phyloP scores from a whole-genome alignment of 345 rosid species.

The Noccaea caerulescens region DNA sequence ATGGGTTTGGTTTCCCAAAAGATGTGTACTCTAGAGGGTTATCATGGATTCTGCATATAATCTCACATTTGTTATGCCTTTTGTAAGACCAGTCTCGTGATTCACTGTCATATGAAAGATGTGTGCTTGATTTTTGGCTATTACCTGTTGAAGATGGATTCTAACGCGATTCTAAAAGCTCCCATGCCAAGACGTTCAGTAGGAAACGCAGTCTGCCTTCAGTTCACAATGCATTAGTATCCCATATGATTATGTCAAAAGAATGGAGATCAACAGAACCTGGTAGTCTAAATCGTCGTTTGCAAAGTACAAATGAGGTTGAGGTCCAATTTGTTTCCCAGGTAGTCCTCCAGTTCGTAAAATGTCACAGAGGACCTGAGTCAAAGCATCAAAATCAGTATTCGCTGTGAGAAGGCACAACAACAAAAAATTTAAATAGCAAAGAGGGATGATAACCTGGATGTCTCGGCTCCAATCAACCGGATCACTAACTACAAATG shows the following conservation, averaged over 20 bases:
- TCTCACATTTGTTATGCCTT: neutral
- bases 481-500: slow-evolving; percentile 84
- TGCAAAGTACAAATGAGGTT: slow-evolving; percentile 73
- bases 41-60: slow-evolving; percentile 58
- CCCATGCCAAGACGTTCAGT: slow-evolving; percentile 91
- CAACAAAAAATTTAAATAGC: neutral
- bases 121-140: neutral
- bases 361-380: slow-evolving; percentile 87
- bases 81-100: neutral
- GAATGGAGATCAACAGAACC: slow-evolving; percentile 47
- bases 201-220: slow-evolving; percentile 78
- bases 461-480: slow-evolving; percentile 94
- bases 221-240: slow-evolving; percentile 48
- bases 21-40: slow-evolving; percentile 59
- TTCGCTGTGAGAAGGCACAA: neutral
- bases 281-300: slow-evolving; percentile 84
- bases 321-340: slow-evolving; percentile 64
- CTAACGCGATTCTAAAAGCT: slow-evolving; percentile 85
- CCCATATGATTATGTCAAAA: slow-evolving; percentile 10
- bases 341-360: slow-evolving; percentile 91
- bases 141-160: slow-evolving; percentile 83
- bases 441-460: slow-evolving; percentile 56
- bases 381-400: neutral
- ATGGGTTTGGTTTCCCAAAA: slow-evolving; percentile 86
- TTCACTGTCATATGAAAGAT: slow-evolving; percentile 21